phyloP scores from a whole-genome alignment of 129 eudicot genomes.

The Saussurea involucrata region DNA sequence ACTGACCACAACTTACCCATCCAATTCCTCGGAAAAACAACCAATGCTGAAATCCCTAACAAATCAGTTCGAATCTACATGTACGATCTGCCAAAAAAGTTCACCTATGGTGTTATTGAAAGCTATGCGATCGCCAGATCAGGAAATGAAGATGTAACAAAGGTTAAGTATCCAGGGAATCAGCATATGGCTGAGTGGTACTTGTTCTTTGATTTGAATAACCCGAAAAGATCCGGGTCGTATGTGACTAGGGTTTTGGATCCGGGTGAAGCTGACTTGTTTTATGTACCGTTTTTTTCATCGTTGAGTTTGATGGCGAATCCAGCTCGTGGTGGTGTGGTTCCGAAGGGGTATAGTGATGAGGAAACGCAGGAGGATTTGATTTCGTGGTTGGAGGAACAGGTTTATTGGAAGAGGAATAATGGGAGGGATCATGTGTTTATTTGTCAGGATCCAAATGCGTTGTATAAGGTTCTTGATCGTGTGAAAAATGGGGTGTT shows the following conservation, averaged over 20 bases:
- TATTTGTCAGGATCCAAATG: conserved; percentile 95
- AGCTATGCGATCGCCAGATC: conserved; percentile 65
- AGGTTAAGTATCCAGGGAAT: conserved; percentile 83
- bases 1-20: conserved; percentile 1
- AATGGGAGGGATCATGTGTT: conserved; percentile 97
- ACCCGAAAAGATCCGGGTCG: conserved; percentile 35
- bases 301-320: conserved; percentile 81
- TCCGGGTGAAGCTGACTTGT: conserved; percentile 77
- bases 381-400: conserved; percentile 84
- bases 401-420: conserved; percentile 83
- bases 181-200: conserved; percentile 99
- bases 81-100: conserved; percentile 79
- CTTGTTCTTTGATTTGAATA: conserved; percentile 58
- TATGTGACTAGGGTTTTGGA: conserved; percentile 58
- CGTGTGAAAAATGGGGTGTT: conserved; percentile 80
- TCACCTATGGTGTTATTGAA: conserved; percentile 84
- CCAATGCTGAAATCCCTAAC: conserved; percentile 2
- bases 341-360: conserved; percentile 38
- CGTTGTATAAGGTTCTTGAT: conserved; percentile 80
- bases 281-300: conserved; percentile 87
- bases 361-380: conserved; percentile 77
- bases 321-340: conserved; percentile 42
- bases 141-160: conserved; percentile 16
- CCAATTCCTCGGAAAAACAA: background rate
- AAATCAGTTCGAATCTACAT: conserved; percentile 52